Percentiles rank a stretch among this genome's conserved stretches.
These are phyloP conservation scores for Scheffersomyces quercinus DNA, from an alignment of 1,139 yeast species.

Conservation along the genomic window DNA sequence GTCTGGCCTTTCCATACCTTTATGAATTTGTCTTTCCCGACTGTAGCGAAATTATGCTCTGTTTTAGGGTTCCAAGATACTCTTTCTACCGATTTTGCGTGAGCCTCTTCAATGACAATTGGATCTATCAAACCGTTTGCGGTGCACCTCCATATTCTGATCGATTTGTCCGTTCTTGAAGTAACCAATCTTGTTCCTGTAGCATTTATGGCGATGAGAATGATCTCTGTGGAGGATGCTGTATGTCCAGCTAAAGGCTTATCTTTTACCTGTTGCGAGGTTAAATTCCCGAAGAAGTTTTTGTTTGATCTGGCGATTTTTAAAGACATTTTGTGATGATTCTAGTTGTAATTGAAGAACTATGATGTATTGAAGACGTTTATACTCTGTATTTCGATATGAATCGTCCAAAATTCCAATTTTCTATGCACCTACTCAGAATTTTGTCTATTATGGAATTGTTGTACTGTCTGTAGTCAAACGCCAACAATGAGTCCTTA, in stretches of 20 bases:
- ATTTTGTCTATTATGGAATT: too few species aligned
- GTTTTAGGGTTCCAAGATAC: constrained; percentile 63
- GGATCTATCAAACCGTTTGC: constrained; percentile 34
- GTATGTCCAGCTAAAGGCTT: constrained; percentile 28
- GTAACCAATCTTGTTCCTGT: constrained; percentile 47
- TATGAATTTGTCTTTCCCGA: constrained; percentile 54
- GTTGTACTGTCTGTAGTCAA: too few species aligned
- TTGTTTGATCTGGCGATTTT: constrained; percentile 7
- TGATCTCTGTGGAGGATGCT: constrained; percentile 31
- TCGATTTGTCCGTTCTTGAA: constrained; percentile 46
- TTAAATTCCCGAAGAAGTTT: constrained; percentile 25
- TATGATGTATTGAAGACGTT: not conserved
- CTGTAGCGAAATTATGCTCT: constrained; percentile 56
- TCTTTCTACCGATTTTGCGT: constrained; percentile 47
- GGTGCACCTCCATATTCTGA: constrained; percentile 43
- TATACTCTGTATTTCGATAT: not conserved
- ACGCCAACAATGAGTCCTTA: too few species aligned
- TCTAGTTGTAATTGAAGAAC: not conserved
- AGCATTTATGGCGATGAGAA: constrained; percentile 32
- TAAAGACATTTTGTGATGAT: not conserved
- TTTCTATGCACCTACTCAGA: too few species aligned
- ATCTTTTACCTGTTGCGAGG: constrained; percentile 23
- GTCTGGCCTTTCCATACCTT: constrained; percentile 57
- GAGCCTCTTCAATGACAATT: constrained; percentile 44
- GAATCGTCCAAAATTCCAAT: too few species aligned